These are phyloP conservation scores for Daldinia loculata DNA, from an alignment of 495 filamentous ascomycete genomes.

Conservation along the genomic window DNA sequence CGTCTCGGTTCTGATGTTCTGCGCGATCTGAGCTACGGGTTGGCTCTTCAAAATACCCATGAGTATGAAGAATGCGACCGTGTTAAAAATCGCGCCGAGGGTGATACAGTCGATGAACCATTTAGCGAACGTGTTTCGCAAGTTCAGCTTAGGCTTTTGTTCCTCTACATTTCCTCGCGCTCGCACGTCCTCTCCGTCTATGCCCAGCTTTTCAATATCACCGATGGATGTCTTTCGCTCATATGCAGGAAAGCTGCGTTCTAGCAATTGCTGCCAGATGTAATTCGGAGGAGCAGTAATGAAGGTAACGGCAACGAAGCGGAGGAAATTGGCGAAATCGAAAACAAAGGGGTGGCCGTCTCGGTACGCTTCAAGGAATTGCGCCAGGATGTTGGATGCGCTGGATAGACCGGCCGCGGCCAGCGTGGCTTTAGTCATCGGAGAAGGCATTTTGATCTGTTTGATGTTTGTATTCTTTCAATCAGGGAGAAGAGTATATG, in stretches of 20 bases:
- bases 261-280: slow-evolving; percentile 47
- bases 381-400: slow-evolving; percentile 45
- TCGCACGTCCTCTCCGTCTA: slow-evolving; percentile 16
- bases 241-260: slow-evolving; percentile 47
- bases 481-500: slow-evolving; percentile 30
- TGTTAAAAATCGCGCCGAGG: slow-evolving; percentile 47
- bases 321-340: slow-evolving; percentile 43
- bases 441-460: slow-evolving; percentile 42
- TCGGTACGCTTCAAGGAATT: slow-evolving; percentile 46
- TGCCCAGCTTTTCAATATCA: slow-evolving; percentile 42
- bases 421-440: slow-evolving; percentile 45
- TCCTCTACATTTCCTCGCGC: slow-evolving; percentile 4
- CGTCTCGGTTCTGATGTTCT: slow-evolving; percentile 44
- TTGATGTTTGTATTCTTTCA: slow-evolving; percentile 10
- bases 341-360: slow-evolving; percentile 42
- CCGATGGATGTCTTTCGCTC: slow-evolving; percentile 24
- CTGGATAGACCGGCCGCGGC: slow-evolving; percentile 44
- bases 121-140: slow-evolving; percentile 44
- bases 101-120: slow-evolving; percentile 51
- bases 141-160: slow-evolving; percentile 40
- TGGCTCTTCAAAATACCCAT: slow-evolving; percentile 47
- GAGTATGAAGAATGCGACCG: slow-evolving; percentile 47
- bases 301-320: slow-evolving; percentile 44
- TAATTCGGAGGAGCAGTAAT: slow-evolving; percentile 47
- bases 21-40: slow-evolving; percentile 23